Percentiles rank a stretch among this genome's conserved stretches.
These are phyloP conservation scores for Talaromyces sp. DNA, from an alignment of 2,329 filamentous ascomycete genomes.

Conservation along the genomic window DNA sequence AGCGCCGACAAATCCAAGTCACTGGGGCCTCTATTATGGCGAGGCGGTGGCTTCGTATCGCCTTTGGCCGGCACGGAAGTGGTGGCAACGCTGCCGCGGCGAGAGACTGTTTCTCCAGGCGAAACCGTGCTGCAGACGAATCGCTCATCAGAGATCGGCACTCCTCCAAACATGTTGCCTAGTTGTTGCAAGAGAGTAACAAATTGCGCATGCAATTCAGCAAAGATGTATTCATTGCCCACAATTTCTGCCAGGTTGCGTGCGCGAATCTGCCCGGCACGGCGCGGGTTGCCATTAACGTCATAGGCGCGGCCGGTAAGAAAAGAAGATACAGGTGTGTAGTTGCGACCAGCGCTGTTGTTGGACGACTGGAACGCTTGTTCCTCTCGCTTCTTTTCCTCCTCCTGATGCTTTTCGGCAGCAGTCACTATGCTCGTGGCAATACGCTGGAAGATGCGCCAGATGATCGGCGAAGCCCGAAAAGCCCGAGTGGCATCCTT, in stretches of 20 bases:
- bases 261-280: slow-evolving; percentile 48
- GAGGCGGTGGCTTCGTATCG: slow-evolving; percentile 14
- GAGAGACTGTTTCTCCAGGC: slow-evolving; percentile 22
- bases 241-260: slow-evolving; percentile 55
- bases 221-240: slow-evolving; percentile 53
- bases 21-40: slow-evolving; percentile 19
- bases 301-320: slow-evolving; percentile 51
- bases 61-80: slow-evolving; percentile 12
- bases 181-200: slow-evolving; percentile 44
- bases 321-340: slow-evolving; percentile 54
- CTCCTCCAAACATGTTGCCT: slow-evolving; percentile 40
- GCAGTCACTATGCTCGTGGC: slow-evolving; percentile 46
- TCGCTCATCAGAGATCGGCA: slow-evolving; percentile 36
- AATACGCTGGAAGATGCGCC: slow-evolving; percentile 50
- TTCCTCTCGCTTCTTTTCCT: slow-evolving; percentile 39
- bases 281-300: slow-evolving; percentile 49
- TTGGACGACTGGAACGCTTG: slow-evolving; percentile 19
- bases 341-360: slow-evolving; percentile 32
- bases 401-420: slow-evolving; percentile 40
- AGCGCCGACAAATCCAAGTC: slow-evolving; percentile 29
- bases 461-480: slow-evolving; percentile 43
- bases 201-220: slow-evolving; percentile 52
- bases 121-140: slow-evolving; percentile 35
- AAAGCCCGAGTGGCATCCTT: slow-evolving; percentile 45
- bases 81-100: slow-evolving; percentile 18